A percentile compares a stretch with the other conserved stretches of the same genome.
Evolutionary conservation across 2,329 filamentous ascomycete genomes (phyloP).

Genomic region (Aspergillus sp.): DNA sequence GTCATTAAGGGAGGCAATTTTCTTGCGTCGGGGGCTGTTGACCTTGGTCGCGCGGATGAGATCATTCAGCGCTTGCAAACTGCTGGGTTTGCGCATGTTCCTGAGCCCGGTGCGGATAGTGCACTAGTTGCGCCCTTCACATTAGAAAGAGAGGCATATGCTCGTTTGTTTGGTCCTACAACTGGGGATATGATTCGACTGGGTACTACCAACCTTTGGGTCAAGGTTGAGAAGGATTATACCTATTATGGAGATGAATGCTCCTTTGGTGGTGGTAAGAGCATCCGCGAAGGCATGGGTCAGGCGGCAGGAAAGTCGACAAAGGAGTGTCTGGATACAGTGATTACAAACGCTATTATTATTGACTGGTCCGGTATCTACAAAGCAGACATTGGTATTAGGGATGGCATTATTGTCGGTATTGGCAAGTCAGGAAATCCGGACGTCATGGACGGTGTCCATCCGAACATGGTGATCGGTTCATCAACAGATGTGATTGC

Average conservation of each 20-base stretch:
- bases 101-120: slow-evolving; percentile 61
- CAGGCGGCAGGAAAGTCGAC: slow-evolving; percentile 78
- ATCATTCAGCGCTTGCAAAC: slow-evolving; percentile 67
- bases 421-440: slow-evolving; percentile 96
- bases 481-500: slow-evolving; percentile 90
- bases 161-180: slow-evolving; percentile 89
- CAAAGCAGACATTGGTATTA: slow-evolving; percentile 95
- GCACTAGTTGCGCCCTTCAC: slow-evolving; percentile 61
- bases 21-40: slow-evolving; percentile 71
- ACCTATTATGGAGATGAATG: slow-evolving; percentile 90
- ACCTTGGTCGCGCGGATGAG: slow-evolving; percentile 60
- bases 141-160: slow-evolving; percentile 78
- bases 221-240: slow-evolving; percentile 82
- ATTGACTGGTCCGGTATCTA: slow-evolving; percentile 91
- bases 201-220: slow-evolving; percentile 83
- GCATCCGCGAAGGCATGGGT: slow-evolving; percentile 91
- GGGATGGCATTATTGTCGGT: slow-evolving; percentile 78
- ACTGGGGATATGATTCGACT: slow-evolving; percentile 81
- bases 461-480: slow-evolving; percentile 75
- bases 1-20: slow-evolving; percentile 82
- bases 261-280: slow-evolving; percentile 93
- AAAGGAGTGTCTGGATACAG: slow-evolving; percentile 73
- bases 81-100: slow-evolving; percentile 75
- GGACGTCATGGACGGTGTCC: slow-evolving; percentile 91
- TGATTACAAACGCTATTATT: slow-evolving; percentile 85